Conservation (phyloP, 345 rosid species). For the Camelina sativa region DNA sequence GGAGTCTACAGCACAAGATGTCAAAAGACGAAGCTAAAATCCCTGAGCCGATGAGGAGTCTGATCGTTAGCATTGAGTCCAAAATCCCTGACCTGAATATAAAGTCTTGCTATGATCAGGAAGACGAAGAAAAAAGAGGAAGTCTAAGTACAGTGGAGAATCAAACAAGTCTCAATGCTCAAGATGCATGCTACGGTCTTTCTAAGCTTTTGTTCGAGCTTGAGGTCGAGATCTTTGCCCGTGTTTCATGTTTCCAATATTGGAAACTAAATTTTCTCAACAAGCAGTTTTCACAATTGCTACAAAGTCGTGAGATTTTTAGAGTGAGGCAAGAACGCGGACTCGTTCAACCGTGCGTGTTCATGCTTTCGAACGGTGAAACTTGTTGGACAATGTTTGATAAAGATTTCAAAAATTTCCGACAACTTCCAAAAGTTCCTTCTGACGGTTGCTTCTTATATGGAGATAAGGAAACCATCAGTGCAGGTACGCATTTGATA, state of each 20-base stretch:
- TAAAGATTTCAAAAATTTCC: slow-evolving; percentile 48
- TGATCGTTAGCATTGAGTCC: not conserved
- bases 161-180: not conserved
- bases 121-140: not conserved
- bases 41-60: not conserved
- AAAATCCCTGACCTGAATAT: not conserved
- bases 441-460: slow-evolving; percentile 55
- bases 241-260: not conserved
- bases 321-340: not conserved
- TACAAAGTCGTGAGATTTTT: not conserved
- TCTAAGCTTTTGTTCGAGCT: not conserved
- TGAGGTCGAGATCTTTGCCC: slow-evolving; percentile 3
- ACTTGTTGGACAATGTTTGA: not conserved
- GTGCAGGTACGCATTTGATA: slow-evolving; percentile 59
- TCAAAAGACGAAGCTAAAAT: not conserved
- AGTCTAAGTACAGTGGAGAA: not conserved
- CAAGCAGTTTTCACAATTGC: not conserved
- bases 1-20: not conserved
- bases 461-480: slow-evolving; percentile 71
- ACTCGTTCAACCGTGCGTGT: not conserved
- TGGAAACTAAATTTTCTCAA: not conserved
- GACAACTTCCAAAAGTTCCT: slow-evolving; percentile 65
- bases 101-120: not conserved
- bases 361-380: not conserved
- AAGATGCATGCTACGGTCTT: not conserved